Percentiles rank a stretch among this genome's conserved stretches.
These are phyloP conservation scores for Cladorrhinum sp. DNA, from an alignment of 2,329 filamentous ascomycete species.

Conservation along the genomic window DNA sequence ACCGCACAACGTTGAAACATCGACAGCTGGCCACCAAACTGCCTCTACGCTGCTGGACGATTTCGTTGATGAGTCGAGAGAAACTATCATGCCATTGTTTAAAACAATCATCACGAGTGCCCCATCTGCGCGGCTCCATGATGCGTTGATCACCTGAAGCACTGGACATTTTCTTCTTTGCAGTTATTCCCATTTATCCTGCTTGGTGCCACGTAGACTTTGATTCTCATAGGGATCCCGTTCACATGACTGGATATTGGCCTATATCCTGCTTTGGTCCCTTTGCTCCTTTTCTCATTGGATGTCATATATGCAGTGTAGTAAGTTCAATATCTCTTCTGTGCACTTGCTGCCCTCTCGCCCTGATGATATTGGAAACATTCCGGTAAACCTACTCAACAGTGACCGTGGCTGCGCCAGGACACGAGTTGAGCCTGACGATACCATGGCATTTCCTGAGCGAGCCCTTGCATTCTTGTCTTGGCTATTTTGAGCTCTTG, in stretches of 20 bases:
- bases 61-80: conserved; percentile 58
- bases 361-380: conserved; percentile 27
- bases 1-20: conserved; percentile 34
- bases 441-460: conserved; percentile 23
- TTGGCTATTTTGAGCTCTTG: background rate
- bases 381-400: conserved; percentile 32
- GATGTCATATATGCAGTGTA: conserved; percentile 9
- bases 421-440: conserved; percentile 22
- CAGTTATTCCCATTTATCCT: background rate
- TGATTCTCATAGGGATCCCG: background rate
- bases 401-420: conserved; percentile 13
- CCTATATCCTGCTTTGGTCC: background rate
- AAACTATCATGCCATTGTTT: conserved; percentile 54
- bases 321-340: conserved; percentile 7
- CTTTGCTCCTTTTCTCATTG: background rate
- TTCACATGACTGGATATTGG: background rate
- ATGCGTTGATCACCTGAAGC: conserved; percentile 67
- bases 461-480: background rate
- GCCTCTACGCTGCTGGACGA: conserved; percentile 46
- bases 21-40: conserved; percentile 37
- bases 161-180: conserved; percentile 46
- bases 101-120: conserved; percentile 70
- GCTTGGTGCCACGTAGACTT: conserved; percentile 16
- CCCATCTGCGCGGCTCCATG: conserved; percentile 59
- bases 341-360: conserved; percentile 9